Evolutionary conservation across 164 flowering plant genomes (phyloP).

Genomic region (Litsea cubeba): DNA sequence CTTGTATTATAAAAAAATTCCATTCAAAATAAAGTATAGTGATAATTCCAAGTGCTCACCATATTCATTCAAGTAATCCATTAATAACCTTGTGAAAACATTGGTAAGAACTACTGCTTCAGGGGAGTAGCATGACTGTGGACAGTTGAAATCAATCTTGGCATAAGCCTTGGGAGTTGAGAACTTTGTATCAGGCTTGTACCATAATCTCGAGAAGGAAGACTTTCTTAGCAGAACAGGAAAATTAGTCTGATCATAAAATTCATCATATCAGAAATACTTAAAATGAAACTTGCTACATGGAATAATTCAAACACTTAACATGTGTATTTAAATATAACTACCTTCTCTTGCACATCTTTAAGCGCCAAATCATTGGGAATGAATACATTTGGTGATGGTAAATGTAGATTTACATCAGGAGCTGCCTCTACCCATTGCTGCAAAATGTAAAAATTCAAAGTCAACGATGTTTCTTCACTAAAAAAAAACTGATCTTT

Average conservation of each 20-base stretch:
- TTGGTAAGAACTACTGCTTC: constrained; percentile 74
- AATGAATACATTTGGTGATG: constrained; percentile 70
- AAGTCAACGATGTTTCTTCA: neutral
- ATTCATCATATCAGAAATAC: constrained; percentile 1
- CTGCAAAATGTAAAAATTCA: constrained; percentile 32
- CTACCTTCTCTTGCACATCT: constrained; percentile 49
- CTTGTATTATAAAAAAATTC: too few relatives aligned
- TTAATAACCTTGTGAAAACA: constrained; percentile 64
- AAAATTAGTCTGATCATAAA: constrained; percentile 39
- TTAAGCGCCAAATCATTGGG: constrained; percentile 83
- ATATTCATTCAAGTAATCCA: constrained; percentile 97
- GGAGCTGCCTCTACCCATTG: constrained; percentile 74
- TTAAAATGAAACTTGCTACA: neutral
- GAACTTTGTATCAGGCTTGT: constrained; percentile 82
- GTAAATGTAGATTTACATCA: constrained; percentile 65
- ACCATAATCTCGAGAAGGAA: constrained; percentile 73
- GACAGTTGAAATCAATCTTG: constrained; percentile 80
- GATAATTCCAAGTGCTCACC: constrained; percentile 40
- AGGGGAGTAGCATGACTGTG: constrained; percentile 66
- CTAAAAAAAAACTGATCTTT: too few relatives aligned
- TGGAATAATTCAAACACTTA: too few relatives aligned
- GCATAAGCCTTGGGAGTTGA: constrained; percentile 78
- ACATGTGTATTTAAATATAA: neutral
- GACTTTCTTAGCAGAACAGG: constrained; percentile 72
- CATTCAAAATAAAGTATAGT: neutral